Percentiles rank a stretch among this genome's conserved stretches.
phyloP scores from a whole-genome alignment of 208 protist species.

The Trypanosoma melophagium region DNA sequence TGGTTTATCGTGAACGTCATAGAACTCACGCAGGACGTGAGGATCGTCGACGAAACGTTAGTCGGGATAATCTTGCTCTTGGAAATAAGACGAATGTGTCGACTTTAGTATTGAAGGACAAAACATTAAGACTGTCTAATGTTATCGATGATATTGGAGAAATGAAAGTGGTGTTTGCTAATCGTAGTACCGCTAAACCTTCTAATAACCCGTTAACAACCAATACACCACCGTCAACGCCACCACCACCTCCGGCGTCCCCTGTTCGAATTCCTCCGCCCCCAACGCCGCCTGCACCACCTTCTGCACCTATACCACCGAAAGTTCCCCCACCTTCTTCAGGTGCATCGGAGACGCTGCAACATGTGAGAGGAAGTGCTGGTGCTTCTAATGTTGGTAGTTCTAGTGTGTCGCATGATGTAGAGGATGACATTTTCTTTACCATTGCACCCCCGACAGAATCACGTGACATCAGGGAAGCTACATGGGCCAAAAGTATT shows the following conservation, averaged over 20 bases:
- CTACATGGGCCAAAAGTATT: constrained; percentile 11
- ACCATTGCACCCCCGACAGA: constrained; percentile 21
- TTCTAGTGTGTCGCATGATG: not conserved
- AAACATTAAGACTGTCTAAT: not conserved
- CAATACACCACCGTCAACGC: not conserved
- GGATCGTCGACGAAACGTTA: not conserved
- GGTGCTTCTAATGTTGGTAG: not conserved
- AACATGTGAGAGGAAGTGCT: not conserved
- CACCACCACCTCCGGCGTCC: constrained; percentile 26
- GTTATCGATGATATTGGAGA: constrained; percentile 18
- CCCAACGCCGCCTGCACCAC: constrained; percentile 10
- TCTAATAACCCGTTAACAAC: not conserved
- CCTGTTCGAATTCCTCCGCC: constrained; percentile 13
- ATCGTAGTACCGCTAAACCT: constrained; percentile 23
- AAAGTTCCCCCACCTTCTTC: constrained; percentile 10
- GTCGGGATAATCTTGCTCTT: not conserved
- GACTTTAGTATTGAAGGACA: not conserved
- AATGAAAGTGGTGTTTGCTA: constrained; percentile 23
- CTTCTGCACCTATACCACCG: constrained; percentile 21
- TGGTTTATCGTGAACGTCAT: too few species aligned
- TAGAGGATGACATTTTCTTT: constrained; percentile 18
- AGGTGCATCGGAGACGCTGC: not conserved
- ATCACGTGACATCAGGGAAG: not conserved
- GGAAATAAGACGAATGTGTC: not conserved
- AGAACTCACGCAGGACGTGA: too few species aligned